Evolutionary conservation across 345 rosid species (phyloP).

Genomic region (Hypericum perforatum): DNA sequence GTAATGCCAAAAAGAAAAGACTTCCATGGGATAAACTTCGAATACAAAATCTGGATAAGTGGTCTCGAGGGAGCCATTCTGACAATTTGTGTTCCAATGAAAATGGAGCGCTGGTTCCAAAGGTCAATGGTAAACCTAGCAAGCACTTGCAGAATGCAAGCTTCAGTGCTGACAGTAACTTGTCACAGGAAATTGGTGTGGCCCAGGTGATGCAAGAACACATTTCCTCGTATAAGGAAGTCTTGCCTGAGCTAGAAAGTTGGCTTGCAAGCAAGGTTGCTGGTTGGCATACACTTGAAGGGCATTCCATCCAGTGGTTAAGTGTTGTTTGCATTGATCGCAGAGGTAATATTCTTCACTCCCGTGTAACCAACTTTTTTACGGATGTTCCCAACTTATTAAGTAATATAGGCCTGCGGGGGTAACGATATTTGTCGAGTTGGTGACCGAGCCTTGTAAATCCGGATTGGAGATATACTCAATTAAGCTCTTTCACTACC

Average conservation of each 20-base stretch:
- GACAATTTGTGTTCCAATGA: slow-evolving; percentile 25
- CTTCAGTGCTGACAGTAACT: slow-evolving; percentile 31
- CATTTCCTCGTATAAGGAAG: slow-evolving; percentile 59
- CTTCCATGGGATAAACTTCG: slow-evolving; percentile 67
- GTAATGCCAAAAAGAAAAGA: too few relatives aligned
- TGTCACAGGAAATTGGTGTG: slow-evolving; percentile 53
- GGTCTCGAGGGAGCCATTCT: slow-evolving; percentile 27
- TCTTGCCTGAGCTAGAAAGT: slow-evolving; percentile 71
- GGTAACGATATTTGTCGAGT: too few relatives aligned
- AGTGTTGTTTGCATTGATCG: slow-evolving; percentile 78
- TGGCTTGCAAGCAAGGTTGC: slow-evolving; percentile 88
- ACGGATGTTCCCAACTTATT: too few relatives aligned
- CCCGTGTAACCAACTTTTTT: background rate
- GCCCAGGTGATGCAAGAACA: slow-evolving; percentile 56
- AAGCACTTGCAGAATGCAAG: slow-evolving; percentile 40
- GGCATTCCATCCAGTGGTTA: slow-evolving; percentile 86
- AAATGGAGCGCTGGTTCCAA: slow-evolving; percentile 48
- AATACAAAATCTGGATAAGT: slow-evolving; percentile 36
- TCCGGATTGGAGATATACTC: too few relatives aligned
- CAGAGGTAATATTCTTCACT: slow-evolving; percentile 40
- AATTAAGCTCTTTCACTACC: too few relatives aligned
- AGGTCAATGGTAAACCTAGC: slow-evolving; percentile 84
- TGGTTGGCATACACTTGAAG: slow-evolving; percentile 85
- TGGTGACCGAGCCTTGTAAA: too few relatives aligned
- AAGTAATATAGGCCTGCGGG: too few relatives aligned